Evolutionary conservation across 192 early-diverging fungal genomes (phyloP).

Genomic region (Backusella sp.): DNA sequence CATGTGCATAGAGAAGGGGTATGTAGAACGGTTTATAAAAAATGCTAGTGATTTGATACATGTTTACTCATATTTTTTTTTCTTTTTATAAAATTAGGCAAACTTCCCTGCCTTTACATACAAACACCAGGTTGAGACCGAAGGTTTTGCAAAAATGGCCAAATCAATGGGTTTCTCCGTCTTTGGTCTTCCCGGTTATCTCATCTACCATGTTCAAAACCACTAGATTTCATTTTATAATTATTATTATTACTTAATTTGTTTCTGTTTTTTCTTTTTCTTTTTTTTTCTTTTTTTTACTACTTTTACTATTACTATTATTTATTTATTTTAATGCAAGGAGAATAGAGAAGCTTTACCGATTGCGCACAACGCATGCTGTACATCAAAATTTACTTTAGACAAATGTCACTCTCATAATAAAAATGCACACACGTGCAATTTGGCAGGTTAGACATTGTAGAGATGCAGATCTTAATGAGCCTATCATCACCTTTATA

Average conservation of each 20-base stretch:
- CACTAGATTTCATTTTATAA: neutral
- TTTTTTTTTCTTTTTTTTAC: neutral
- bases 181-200: slow-evolving; percentile 53
- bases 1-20: slow-evolving; percentile 54
- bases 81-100: slow-evolving; percentile 14
- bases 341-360: slow-evolving; percentile 5
- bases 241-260: neutral
- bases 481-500: neutral
- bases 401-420: neutral
- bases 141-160: slow-evolving; percentile 63
- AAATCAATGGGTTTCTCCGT: slow-evolving; percentile 56
- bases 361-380: slow-evolving; percentile 2
- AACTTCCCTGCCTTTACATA: slow-evolving; percentile 59
- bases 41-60: too few relatives aligned
- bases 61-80: too few relatives aligned
- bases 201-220: slow-evolving; percentile 47
- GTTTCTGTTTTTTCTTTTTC: neutral
- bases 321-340: slow-evolving; percentile 11
- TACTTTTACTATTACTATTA: neutral
- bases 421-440: neutral
- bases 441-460: slow-evolving; percentile 4
- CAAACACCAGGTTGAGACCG: slow-evolving; percentile 60
- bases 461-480: slow-evolving; percentile 4
- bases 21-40: too few relatives aligned
- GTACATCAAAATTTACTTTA: slow-evolving; percentile 7